Base-by-base conservation (phyloP, 2,329 filamentous ascomycete genomes). In the Venturiaceae sp. region DNA sequence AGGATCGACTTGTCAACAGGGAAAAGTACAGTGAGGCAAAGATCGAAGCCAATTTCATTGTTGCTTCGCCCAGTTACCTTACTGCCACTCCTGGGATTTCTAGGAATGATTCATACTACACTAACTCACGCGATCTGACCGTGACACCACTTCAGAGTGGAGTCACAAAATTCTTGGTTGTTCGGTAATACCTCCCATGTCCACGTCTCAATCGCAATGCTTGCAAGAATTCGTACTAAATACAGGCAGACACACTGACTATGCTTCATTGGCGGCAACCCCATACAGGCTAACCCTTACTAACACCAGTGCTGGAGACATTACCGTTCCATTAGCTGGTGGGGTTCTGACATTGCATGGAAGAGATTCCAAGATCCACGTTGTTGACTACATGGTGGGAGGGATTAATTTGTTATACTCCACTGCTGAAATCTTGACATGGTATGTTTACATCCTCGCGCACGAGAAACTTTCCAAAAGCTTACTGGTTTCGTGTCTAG, bases 11-110 rank as follows among this genome's bases (percentile, higher is more conserved):
- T 1, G 75, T 92, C 3, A 73, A 78, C 30, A 80, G 87, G 1
- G 87, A 91, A 67, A 92, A 92, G 68, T 92, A 90, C 68, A 85
- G 83, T 44, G 88, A 94, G 68, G 75, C 88, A 28, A 94, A 92
- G 66, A 79, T 92, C 1, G 75, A 89, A 62, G 87, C 82, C 28
- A 87, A 89, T 64, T 92, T 92, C 69, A 70, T 89, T 56, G 85
- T 85, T 64, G 86, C 84, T 0, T 88, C 86, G 0, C 85, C 87
- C 0, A 82, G 80, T 0, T 92, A 89, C 64, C 72, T 90, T 19
- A 80, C 80, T 2, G 80, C 70, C 36, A 57, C 62, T 16, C 64
- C 69, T 26, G 67, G 66, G n/a, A 66, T 63, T 41, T 14, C 47
- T 16, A 64, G 23, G 68, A 72, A 57, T 30, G 63, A 64, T 19